phyloP scores from a whole-genome alignment of 2,329 filamentous ascomycete species.

The Amauroascus niger region DNA sequence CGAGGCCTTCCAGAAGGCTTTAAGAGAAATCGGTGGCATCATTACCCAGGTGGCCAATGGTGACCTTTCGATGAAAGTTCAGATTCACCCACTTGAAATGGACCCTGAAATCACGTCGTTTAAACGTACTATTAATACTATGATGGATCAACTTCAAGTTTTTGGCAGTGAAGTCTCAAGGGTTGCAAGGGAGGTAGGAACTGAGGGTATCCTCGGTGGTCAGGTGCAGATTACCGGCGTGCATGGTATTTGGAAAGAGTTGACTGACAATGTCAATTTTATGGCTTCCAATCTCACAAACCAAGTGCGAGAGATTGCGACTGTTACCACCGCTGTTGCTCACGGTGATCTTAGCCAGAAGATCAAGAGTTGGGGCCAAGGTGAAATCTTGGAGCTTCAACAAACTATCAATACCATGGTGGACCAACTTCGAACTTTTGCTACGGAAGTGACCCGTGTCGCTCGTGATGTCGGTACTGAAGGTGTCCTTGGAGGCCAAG shows the following conservation, averaged over 20 bases:
- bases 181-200: conserved; percentile 89
- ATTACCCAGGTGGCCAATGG: conserved; percentile 92
- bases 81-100: conserved; percentile 92
- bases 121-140: conserved; percentile 96
- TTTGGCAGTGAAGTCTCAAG: conserved; percentile 95
- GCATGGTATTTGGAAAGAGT: conserved; percentile 93
- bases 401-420: conserved; percentile 88
- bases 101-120: conserved; percentile 97
- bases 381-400: conserved; percentile 73
- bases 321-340: conserved; percentile 72
- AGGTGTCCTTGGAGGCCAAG: conserved; percentile 71
- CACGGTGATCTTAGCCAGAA: conserved; percentile 77
- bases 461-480: conserved; percentile 77
- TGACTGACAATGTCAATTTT: conserved; percentile 81
- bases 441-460: conserved; percentile 72
- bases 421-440: conserved; percentile 72
- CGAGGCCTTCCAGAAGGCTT: conserved; percentile 92
- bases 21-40: conserved; percentile 94
- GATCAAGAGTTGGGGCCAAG: conserved; percentile 68
- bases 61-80: conserved; percentile 91
- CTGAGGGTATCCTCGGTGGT: conserved; percentile 84
- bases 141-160: conserved; percentile 96
- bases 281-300: conserved; percentile 77
- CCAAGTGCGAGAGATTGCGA: conserved; percentile 77
- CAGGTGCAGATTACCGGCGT: conserved; percentile 91